Conservation (phyloP, 352 stramenopile species). For the Pythium sp. region DNA sequence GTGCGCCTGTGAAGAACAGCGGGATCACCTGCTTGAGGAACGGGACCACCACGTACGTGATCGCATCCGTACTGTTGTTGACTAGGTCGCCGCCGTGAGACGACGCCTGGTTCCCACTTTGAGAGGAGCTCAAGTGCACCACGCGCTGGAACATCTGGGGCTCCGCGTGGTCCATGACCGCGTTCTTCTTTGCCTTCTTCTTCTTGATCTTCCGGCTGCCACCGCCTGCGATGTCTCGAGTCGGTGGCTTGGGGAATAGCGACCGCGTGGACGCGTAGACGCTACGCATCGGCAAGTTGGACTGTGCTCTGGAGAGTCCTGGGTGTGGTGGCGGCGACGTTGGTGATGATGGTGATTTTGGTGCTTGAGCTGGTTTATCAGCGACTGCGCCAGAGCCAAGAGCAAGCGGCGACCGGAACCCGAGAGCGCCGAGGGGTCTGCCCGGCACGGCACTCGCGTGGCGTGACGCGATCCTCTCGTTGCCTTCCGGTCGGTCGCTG, state of each 20-base stretch:
- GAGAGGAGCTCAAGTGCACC: slow-evolving; percentile 13
- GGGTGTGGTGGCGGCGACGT: neutral
- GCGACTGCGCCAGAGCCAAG: neutral
- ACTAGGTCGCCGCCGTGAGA: neutral
- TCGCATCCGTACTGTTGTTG: slow-evolving; percentile 7
- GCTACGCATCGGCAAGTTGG: slow-evolving; percentile 11
- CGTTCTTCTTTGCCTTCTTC: slow-evolving; percentile 37
- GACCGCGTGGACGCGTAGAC: slow-evolving; percentile 19
- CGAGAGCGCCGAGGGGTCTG: neutral
- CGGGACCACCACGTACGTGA: slow-evolving; percentile 11
- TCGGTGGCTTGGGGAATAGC: slow-evolving; percentile 4
- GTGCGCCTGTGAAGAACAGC: slow-evolving; percentile 7
- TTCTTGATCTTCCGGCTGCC: slow-evolving; percentile 3
- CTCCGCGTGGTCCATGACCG: slow-evolving; percentile 35
- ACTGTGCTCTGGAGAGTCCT: neutral
- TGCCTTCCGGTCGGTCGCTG: neutral
- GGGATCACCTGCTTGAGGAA: slow-evolving; percentile 14
- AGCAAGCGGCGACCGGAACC: slow-evolving; percentile 11
- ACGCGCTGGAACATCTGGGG: slow-evolving; percentile 36
- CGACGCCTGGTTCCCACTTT: slow-evolving; percentile 4
- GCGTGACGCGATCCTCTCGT: neutral
- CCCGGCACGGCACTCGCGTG: neutral
- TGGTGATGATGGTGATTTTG: neutral
- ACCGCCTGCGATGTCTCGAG: neutral
- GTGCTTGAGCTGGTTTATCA: neutral